A percentile compares a stretch with the other conserved stretches of the same genome.
phyloP scores from a whole-genome alignment of 495 filamentous ascomycete species.

The Apiosordaria backusii region DNA sequence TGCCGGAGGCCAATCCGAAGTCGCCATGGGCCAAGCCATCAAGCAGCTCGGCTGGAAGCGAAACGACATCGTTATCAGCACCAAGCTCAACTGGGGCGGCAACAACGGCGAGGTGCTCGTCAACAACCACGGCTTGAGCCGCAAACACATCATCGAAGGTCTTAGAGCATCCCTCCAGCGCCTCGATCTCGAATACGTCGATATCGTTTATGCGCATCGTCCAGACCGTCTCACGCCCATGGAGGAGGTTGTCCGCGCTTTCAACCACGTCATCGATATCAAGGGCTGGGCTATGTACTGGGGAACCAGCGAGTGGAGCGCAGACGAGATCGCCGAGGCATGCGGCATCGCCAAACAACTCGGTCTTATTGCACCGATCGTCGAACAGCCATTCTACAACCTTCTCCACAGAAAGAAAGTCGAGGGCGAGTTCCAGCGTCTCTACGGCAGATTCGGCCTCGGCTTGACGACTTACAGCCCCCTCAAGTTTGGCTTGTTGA shows the following conservation, averaged over 20 bases:
- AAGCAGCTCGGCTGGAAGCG: constrained; percentile 60
- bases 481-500: constrained; percentile 63
- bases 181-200: constrained; percentile 63
- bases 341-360: constrained; percentile 53
- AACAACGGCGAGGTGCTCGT: constrained; percentile 53
- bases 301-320: constrained; percentile 58
- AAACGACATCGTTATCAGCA: constrained; percentile 67
- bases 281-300: constrained; percentile 68
- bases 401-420: constrained; percentile 53
- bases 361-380: constrained; percentile 54
- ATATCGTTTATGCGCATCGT: constrained; percentile 72
- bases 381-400: constrained; percentile 59
- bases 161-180: constrained; percentile 55
- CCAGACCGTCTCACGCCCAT: constrained; percentile 71
- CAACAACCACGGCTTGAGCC: constrained; percentile 56
- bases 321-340: constrained; percentile 54
- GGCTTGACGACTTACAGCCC: constrained; percentile 68
- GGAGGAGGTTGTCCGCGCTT: constrained; percentile 71
- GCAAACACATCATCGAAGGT: constrained; percentile 74
- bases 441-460: constrained; percentile 62
- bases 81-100: constrained; percentile 66
- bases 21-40: constrained; percentile 57
- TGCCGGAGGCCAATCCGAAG: constrained; percentile 53
- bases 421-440: constrained; percentile 59
- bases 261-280: constrained; percentile 65